These are phyloP conservation scores for Agroathelia rolfsii DNA, from an alignment of 1,284 basidiomycete genomes.

Conservation along the genomic window DNA sequence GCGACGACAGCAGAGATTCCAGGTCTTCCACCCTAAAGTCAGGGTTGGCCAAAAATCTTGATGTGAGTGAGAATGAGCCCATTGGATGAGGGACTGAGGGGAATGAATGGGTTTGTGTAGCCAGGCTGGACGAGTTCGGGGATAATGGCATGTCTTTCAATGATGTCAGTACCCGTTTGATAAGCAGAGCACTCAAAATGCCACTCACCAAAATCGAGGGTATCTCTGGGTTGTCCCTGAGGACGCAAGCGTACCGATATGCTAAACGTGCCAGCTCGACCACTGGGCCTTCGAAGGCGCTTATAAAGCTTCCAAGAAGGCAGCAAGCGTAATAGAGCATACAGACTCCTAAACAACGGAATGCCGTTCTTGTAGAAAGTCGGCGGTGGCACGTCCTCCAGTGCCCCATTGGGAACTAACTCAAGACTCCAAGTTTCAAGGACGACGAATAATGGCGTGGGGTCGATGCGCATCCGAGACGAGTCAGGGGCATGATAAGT, in stretches of 20 bases:
- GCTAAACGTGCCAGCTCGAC: slow-evolving; percentile 36
- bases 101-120: slow-evolving; percentile 45
- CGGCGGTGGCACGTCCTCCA: slow-evolving; percentile 48
- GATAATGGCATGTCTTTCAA: slow-evolving; percentile 31
- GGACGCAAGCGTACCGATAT: slow-evolving; percentile 45
- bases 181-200: slow-evolving; percentile 14
- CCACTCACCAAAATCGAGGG: slow-evolving; percentile 31
- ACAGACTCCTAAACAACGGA: slow-evolving; percentile 66
- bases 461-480: slow-evolving; percentile 53
- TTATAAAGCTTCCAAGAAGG: slow-evolving; percentile 66
- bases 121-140: slow-evolving; percentile 30
- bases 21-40: slow-evolving; percentile 65
- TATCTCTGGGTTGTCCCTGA: slow-evolving; percentile 19
- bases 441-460: slow-evolving; percentile 54
- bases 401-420: slow-evolving; percentile 30
- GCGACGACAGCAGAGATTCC: slow-evolving; percentile 61
- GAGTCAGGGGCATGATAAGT: slow-evolving; percentile 50
- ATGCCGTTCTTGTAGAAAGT: slow-evolving; percentile 79
- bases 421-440: slow-evolving; percentile 64
- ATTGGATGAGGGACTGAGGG: slow-evolving; percentile 55
- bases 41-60: slow-evolving; percentile 54
- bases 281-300: slow-evolving; percentile 39
- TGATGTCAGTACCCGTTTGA: slow-evolving; percentile 14
- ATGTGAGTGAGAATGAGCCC: slow-evolving; percentile 50
- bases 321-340: slow-evolving; percentile 56